Evolutionary conservation across 2,329 filamentous ascomycete species (phyloP), one percentile per base, ranked within the genome.

Genomic region (Botrytis fabae): DNA sequence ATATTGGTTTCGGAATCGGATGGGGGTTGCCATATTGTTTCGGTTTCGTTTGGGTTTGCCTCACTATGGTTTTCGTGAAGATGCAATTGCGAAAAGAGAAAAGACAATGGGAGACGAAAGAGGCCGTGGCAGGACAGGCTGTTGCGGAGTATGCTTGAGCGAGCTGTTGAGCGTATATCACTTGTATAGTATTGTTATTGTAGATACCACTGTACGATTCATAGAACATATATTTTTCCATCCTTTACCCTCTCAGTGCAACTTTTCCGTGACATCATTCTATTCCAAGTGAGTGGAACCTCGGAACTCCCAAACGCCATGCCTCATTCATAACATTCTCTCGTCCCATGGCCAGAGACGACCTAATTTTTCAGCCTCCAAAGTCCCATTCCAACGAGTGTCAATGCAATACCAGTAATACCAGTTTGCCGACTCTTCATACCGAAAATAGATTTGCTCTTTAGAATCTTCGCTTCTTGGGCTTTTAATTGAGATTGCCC

Each of bases 401-500:
- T 87, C 16, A 92, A 82, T 8, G 92, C 93, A 73, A 93, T 91
- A 42, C 86, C 85, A 6, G 88, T 85, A 75, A 95, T 91, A 63
- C 91, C 92, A 54, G 89, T 78, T 78, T 87, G 88, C 74, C 93
- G 87, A 77, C 90, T 92, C 75, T 88, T 87, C 86, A 94, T 91
- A 74, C 92, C 92, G 79, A 94, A 91, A 77, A 89, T 86, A 40
- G 91, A 91, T 64, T 89, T 88, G 83, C 91, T 92, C 80, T 88
- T 85, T 73, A 93, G 82, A 75, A 95, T 93, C 74, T 84, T 82
- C n/a, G 86, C 85, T 74, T 87, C 86, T 80, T 93, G 91, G 78
- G 86, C 85, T 78, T 90, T 86, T 44, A 96, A 87, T 81, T 95
- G 92, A 69, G 85, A 85, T 82, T 90, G 91, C 73, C 93, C 93